Percentiles rank a stretch among this genome's conserved stretches.
Evolutionary conservation across 2,329 filamentous ascomycete genomes (phyloP).

Genomic region (Proliferodiscus dingleyae): DNA sequence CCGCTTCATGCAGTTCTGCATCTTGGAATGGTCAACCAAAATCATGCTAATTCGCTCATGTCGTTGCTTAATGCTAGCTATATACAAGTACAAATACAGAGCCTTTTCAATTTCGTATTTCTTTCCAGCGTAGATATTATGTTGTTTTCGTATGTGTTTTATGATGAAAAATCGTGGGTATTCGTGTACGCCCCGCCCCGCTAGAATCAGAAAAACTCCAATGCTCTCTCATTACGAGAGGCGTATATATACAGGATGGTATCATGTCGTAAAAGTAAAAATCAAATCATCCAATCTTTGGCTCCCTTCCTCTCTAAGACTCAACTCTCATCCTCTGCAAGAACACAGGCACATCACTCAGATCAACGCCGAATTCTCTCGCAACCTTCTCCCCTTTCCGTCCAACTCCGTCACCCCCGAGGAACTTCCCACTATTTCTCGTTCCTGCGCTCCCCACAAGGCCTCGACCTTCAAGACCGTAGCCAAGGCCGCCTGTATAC

Average conservation of each 20-base stretch:
- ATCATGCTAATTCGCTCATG: too few relatives aligned
- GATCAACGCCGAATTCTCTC: conserved; percentile 19
- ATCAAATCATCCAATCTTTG: neutral
- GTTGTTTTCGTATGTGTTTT: neutral
- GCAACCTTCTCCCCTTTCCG: conserved; percentile 13
- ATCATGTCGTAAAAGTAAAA: neutral
- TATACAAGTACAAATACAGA: too few relatives aligned
- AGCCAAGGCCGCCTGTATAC: conserved; percentile 20
- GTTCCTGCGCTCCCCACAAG: conserved; percentile 17
- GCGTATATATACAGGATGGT: neutral
- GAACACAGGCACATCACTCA: conserved; percentile 24
- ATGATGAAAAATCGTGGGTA: neutral
- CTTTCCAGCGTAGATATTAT: too few relatives aligned
- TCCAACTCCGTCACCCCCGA: neutral
- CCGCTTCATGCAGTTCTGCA: too few relatives aligned
- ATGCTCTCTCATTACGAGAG: neutral
- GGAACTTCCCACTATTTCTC: conserved; percentile 10
- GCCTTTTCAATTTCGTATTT: too few relatives aligned
- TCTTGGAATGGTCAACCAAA: too few relatives aligned
- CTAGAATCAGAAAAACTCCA: too few relatives aligned
- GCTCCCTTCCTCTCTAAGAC: neutral
- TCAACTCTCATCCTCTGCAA: conserved; percentile 12
- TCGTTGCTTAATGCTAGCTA: too few relatives aligned
- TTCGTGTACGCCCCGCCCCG: neutral
- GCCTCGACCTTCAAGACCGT: conserved; percentile 20